These are phyloP conservation scores for Ophiostoma quercus DNA, from an alignment of 2,329 filamentous ascomycete genomes.

Conservation along the genomic window DNA sequence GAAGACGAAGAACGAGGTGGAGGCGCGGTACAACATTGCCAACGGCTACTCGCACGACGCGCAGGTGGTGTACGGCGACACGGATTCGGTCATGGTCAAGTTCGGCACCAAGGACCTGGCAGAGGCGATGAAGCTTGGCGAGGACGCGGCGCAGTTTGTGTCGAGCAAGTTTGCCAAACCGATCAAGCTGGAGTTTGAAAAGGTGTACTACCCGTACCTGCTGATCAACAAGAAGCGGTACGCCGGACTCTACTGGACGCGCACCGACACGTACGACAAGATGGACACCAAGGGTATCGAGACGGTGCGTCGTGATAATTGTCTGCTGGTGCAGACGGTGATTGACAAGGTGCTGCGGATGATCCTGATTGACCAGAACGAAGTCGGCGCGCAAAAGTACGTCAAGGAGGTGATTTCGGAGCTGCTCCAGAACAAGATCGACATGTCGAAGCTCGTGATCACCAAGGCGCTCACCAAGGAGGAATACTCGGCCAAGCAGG, in stretches of 20 bases:
- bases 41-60: slow-evolving; percentile 95
- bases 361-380: slow-evolving; percentile 89
- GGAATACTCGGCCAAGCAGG: slow-evolving; percentile 86
- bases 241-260: slow-evolving; percentile 96
- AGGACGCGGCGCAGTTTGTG: slow-evolving; percentile 83
- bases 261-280: slow-evolving; percentile 90
- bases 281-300: slow-evolving; percentile 99
- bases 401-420: slow-evolving; percentile 96
- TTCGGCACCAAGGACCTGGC: slow-evolving; percentile 84
- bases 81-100: slow-evolving; percentile 99
- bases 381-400: slow-evolving; percentile 90
- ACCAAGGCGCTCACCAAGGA: slow-evolving; percentile 93
- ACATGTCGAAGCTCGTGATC: slow-evolving; percentile 99
- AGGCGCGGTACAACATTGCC: slow-evolving; percentile 79
- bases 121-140: slow-evolving; percentile 90
- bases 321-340: slow-evolving; percentile 87
- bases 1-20: slow-evolving; percentile 93
- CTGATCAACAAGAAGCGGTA: slow-evolving; percentile 99
- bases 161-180: slow-evolving; percentile 91
- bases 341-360: slow-evolving; percentile 95
- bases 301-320: slow-evolving; percentile 95
- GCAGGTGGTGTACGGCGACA: slow-evolving; percentile 97
- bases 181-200: slow-evolving; percentile 98
- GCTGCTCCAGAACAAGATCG: slow-evolving; percentile 91
- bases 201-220: slow-evolving; percentile 96